Evolutionary conservation across 2,329 filamentous ascomycete species (phyloP).

Genomic region (Aschersonia sp.): DNA sequence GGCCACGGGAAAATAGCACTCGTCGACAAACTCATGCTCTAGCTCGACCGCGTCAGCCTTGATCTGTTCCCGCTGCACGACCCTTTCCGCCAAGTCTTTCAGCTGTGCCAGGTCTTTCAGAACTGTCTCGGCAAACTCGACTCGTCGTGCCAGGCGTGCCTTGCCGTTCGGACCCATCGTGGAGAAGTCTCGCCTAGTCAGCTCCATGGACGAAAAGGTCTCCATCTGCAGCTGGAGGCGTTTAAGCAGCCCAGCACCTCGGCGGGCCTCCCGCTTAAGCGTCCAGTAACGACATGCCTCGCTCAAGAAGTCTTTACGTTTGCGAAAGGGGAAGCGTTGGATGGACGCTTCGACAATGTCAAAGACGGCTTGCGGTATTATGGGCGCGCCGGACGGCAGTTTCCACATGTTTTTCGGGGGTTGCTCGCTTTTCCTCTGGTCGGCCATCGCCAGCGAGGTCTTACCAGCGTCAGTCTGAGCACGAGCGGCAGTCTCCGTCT

Average conservation of each 20-base stretch:
- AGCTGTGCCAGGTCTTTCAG: conserved; percentile 66
- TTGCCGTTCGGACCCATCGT: conserved; percentile 80
- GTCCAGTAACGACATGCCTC: conserved; percentile 98
- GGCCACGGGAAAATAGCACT: conserved; percentile 80
- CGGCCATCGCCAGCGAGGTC: conserved; percentile 57
- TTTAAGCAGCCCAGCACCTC: conserved; percentile 84
- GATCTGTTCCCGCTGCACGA: conserved; percentile 61
- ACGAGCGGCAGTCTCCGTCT: conserved; percentile 59
- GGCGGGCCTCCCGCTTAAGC: conserved; percentile 79
- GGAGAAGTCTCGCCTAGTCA: conserved; percentile 89
- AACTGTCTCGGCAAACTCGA: conserved; percentile 72
- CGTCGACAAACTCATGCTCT: conserved; percentile 68
- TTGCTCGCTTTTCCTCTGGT: conserved; percentile 56
- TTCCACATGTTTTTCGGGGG: conserved; percentile 51
- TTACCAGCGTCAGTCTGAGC: conserved; percentile 76
- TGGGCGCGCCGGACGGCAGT: conserved; percentile 82
- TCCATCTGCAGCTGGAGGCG: conserved; percentile 89
- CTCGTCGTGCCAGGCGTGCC: conserved; percentile 61
- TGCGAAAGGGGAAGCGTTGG: conserved; percentile 63
- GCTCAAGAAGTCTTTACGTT: conserved; percentile 81
- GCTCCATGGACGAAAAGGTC: conserved; percentile 92
- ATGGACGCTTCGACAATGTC: conserved; percentile 75
- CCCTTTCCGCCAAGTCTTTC: conserved; percentile 50
- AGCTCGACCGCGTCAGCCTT: conserved; percentile 67
- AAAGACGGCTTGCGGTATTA: conserved; percentile 80